A percentile compares a stretch with the other conserved stretches of the same genome.
Evolutionary conservation across 805 yeast genomes (phyloP).

Genomic region (Schizosaccharomyces osmophilus): DNA sequence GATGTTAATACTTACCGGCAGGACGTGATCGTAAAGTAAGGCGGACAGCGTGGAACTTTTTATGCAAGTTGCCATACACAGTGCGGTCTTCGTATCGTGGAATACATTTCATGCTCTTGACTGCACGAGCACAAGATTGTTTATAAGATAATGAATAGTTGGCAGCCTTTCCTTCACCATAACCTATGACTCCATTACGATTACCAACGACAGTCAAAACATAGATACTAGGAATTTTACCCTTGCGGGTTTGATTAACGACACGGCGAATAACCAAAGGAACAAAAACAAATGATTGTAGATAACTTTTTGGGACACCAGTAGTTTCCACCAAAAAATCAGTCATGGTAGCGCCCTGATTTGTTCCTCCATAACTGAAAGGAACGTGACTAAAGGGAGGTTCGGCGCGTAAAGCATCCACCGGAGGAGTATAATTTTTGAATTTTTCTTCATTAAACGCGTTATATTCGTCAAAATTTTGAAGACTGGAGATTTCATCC

Average conservation of each 20-base stretch:
- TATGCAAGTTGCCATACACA: constrained; percentile 56
- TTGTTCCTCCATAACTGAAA: not conserved
- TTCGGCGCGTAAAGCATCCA: not conserved
- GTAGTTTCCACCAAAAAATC: not conserved
- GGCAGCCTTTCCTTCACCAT: constrained; percentile 83
- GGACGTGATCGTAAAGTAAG: constrained; percentile 67
- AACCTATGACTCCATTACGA: constrained; percentile 74
- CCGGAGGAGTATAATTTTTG: not conserved
- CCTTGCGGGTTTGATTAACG: constrained; percentile 75
- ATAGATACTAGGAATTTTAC: constrained; percentile 63
- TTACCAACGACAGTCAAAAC: constrained; percentile 81
- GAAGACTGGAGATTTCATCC: not conserved
- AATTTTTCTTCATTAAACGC: not conserved
- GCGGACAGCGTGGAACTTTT: constrained; percentile 69
- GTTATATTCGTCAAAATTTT: too few species aligned
- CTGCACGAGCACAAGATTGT: constrained; percentile 84
- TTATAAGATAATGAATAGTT: constrained; percentile 49
- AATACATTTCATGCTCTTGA: constrained; percentile 53
- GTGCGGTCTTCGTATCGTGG: constrained; percentile 85
- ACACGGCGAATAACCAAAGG: constrained; percentile 30
- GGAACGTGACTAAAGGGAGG: not conserved
- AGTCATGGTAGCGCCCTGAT: not conserved
- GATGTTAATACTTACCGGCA: constrained; percentile 29
- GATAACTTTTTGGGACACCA: not conserved
- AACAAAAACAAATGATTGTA: not conserved